A percentile compares a stretch with the other conserved stretches of the same genome.
phyloP scores from a whole-genome alignment of 192 early-diverging fungal genomes.

The Backusella sp. region DNA sequence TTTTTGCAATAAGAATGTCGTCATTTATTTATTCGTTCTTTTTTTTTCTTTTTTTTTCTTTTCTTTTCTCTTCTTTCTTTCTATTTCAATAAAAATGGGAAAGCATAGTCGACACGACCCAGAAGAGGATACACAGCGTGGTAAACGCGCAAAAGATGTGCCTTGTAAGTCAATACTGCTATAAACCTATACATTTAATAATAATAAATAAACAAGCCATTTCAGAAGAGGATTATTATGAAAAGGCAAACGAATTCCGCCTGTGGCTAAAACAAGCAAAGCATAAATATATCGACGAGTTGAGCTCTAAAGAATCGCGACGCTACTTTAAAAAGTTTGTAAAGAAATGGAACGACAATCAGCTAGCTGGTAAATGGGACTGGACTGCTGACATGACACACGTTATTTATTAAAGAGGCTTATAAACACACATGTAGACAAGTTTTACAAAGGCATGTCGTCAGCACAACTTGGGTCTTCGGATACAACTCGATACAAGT shows the following conservation, averaged over 20 bases:
- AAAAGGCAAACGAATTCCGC: constrained; percentile 74
- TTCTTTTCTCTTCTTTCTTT: not conserved
- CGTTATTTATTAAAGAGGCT: not conserved
- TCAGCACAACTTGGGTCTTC: constrained; percentile 60
- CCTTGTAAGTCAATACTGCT: not conserved
- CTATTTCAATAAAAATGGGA: not conserved
- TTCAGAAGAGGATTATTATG: constrained; percentile 75
- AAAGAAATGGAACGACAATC: constrained; percentile 79
- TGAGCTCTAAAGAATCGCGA: constrained; percentile 64
- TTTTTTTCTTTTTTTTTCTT: too few species aligned
- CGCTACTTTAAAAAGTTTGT: constrained; percentile 84
- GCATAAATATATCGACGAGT: constrained; percentile 73
- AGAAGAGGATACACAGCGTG: not conserved
- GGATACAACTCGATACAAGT: constrained; percentile 71
- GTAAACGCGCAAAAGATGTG: not conserved
- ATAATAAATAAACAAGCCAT: constrained; percentile 42
- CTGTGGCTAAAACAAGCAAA: constrained; percentile 78
- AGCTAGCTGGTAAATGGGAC: constrained; percentile 50
- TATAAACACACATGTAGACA: constrained; percentile 35
- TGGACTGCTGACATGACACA: not conserved
- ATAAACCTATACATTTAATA: not conserved
- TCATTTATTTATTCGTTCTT: too few species aligned
- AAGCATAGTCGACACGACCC: not conserved
- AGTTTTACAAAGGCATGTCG: constrained; percentile 69
- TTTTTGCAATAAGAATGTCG: too few species aligned